A percentile compares a stretch with the other conserved stretches of the same genome.
Evolutionary conservation across 2,329 filamentous ascomycete species (phyloP).

Genomic region (Leptosphaerulina australis): DNA sequence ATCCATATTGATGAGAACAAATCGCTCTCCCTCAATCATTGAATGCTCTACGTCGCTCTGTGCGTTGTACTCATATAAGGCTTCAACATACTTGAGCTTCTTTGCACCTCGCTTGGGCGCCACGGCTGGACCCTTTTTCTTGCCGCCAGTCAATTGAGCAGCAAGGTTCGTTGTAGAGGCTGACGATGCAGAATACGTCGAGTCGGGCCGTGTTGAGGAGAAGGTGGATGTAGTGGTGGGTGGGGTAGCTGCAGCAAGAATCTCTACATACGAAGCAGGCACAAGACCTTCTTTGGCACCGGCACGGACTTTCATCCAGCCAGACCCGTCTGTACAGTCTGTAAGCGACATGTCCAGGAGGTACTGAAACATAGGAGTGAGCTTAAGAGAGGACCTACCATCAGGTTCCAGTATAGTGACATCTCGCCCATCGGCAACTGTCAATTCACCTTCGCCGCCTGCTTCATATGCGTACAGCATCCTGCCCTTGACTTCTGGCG

Average conservation of each 20-base stretch:
- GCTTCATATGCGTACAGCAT: constrained; percentile 91
- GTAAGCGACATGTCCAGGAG: constrained; percentile 28
- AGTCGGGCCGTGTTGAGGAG: constrained; percentile 53
- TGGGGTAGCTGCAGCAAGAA: constrained; percentile 52
- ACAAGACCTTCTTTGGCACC: constrained; percentile 83
- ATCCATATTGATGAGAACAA: constrained; percentile 87
- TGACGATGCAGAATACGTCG: constrained; percentile 78
- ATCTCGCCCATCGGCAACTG: constrained; percentile 77
- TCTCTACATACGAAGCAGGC: constrained; percentile 82
- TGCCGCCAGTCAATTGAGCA: constrained; percentile 52
- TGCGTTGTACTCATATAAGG: constrained; percentile 88
- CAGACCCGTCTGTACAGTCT: constrained; percentile 73
- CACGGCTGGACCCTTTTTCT: constrained; percentile 90
- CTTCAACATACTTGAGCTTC: constrained; percentile 91
- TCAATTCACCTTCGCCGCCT: constrained; percentile 79
- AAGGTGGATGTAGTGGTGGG: constrained; percentile 43
- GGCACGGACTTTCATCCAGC: constrained; percentile 85
- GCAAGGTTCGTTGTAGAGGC: constrained; percentile 66
- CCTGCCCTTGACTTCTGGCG: constrained; percentile 71
- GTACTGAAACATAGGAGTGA: constrained; percentile 24
- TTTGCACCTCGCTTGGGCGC: constrained; percentile 90
- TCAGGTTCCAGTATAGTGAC: constrained; percentile 83
- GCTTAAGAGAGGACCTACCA: constrained; percentile 63
- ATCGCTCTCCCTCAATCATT: constrained; percentile 89
- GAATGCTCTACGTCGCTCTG: constrained; percentile 85